phyloP scores from a whole-genome alignment of 192 early-diverging fungal genomes.

The Haplosporangium gracile region DNA sequence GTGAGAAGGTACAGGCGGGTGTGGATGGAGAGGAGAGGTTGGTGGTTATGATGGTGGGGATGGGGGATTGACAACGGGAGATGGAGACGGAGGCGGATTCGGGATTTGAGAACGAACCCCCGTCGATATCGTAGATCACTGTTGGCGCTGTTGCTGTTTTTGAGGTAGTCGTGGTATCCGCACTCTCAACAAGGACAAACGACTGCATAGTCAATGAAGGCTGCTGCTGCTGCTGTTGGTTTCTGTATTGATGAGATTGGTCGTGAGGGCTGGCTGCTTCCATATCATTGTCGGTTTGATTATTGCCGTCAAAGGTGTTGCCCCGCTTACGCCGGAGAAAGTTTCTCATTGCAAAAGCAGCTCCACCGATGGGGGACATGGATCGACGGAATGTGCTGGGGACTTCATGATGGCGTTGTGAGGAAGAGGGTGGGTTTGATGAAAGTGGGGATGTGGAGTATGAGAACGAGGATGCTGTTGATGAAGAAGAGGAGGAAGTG shows the following conservation, averaged over 20 bases:
- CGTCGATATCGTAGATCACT: conserved; percentile 14
- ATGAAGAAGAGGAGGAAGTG: background rate
- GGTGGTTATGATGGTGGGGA: background rate
- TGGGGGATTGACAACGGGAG: background rate
- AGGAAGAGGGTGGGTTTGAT: background rate
- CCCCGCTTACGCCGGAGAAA: conserved; percentile 21
- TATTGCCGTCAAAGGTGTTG: background rate
- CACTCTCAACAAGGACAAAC: conserved; percentile 24
- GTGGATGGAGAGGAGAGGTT: background rate
- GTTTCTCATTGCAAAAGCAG: conserved; percentile 26
- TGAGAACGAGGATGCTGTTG: background rate
- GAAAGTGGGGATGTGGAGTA: background rate
- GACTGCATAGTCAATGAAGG: conserved; percentile 10
- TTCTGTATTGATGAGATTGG: background rate
- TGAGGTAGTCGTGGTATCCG: background rate
- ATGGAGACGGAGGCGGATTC: background rate
- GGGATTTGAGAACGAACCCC: background rate
- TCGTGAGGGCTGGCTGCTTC: background rate
- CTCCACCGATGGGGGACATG: conserved; percentile 28
- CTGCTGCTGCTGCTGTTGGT: background rate
- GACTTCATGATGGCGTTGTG: background rate
- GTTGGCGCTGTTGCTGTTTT: background rate
- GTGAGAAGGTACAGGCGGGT: background rate
- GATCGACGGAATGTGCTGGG: conserved; percentile 16
- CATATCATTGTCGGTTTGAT: background rate